Conservation (phyloP, 2,329 filamentous ascomycete species). For the Paecilomyces sp. region DNA sequence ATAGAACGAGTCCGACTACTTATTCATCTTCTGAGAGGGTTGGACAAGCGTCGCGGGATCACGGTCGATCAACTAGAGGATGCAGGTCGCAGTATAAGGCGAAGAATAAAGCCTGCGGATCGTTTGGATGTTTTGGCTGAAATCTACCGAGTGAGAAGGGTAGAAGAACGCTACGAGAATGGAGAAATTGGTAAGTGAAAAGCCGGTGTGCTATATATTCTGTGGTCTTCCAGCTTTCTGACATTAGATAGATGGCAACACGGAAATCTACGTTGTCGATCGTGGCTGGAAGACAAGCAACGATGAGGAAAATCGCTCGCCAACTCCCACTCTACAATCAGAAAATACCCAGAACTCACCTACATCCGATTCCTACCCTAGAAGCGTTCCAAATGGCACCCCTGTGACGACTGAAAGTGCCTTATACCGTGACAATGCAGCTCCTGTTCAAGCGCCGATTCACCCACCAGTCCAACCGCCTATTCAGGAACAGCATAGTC, state of each 20-base stretch:
- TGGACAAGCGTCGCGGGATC: conserved; percentile 24
- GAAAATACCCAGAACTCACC: not conserved
- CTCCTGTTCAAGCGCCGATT: not conserved
- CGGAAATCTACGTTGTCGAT: not conserved
- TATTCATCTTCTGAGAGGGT: conserved; percentile 27
- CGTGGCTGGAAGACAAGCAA: not conserved
- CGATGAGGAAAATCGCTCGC: not conserved
- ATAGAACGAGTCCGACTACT: conserved; percentile 23
- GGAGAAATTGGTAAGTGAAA: conserved; percentile 19
- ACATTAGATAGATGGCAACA: not conserved
- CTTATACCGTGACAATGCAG: not conserved
- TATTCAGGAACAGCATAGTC: not conserved
- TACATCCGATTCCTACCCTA: not conserved
- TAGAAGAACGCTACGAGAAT: conserved; percentile 24
- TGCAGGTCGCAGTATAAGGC: conserved; percentile 25
- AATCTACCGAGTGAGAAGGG: conserved; percentile 25
- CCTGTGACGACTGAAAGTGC: not conserved
- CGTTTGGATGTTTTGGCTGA: conserved; percentile 25
- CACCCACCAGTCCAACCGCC: not conserved
- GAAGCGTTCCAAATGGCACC: not conserved
- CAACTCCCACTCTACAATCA: not conserved
- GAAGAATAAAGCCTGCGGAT: conserved; percentile 21
- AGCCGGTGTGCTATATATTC: not conserved
- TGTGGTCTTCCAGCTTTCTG: not conserved
- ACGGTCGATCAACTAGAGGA: conserved; percentile 26